Evolutionary conservation across 257 asterid genomes (phyloP), one percentile per base, ranked within the genome.

Genomic region (Fraxinus americana): DNA sequence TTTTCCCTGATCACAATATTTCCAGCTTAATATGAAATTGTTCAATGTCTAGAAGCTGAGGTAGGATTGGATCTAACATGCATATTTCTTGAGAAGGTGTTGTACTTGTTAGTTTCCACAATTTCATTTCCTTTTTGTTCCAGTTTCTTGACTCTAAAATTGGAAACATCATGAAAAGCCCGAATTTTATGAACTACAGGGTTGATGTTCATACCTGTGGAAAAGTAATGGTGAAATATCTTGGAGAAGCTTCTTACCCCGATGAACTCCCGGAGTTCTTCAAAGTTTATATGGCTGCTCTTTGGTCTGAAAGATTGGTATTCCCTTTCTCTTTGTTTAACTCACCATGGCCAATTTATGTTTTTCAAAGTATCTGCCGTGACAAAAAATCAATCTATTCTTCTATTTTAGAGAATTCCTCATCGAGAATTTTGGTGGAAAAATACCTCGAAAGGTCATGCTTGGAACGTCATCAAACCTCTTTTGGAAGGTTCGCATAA

Each of bases 251-350:
- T 43, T 19, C 67, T 74, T 71, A 13, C 25, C 63, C 82, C 34
- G 84, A 77, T 52, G 32, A 67, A 32, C 68, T 79, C 16, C 85
- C 85, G 0, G 90, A 84, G 78, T 86, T 86, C 75, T 86, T 84
- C 88, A 61, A 75, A 52, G 52, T 84, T 35, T 84, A 79, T 65
- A 29, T 38, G 29, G 72, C 83, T 34, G 74, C 52, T 4, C 1
- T 39, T 3, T 48, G 48, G 67, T 79, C 88, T 5, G 23, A 78
- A 19, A 77, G 45, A 50, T 32, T 86, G 90, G 90, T 72, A 83
- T 41, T 32, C 70, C 14, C 32, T 48, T 7, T 32, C 57, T 21
- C 29, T 73, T 67, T 70, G 1, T 73, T 73, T n/a, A 30, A 16
- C 57, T 48, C 57, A 48, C 4, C 57, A 4, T 48, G 57, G 57